Evolutionary conservation across 176 grass and related monocot species (phyloP).

Genomic region (Oryza glumipatula): DNA sequence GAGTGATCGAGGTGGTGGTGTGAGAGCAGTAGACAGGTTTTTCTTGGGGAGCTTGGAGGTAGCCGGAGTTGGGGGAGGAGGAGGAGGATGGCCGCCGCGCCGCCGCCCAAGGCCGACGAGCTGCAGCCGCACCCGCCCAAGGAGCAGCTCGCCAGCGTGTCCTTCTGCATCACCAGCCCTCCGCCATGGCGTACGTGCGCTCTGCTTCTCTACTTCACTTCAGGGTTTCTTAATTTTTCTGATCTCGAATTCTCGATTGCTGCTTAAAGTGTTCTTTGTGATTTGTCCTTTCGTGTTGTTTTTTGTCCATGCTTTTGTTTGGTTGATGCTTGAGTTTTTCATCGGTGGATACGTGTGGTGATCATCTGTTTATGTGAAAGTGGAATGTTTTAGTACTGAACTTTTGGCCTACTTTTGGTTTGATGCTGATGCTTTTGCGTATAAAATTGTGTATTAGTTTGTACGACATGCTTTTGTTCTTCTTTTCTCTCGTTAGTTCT

Average conservation of each 20-base stretch:
- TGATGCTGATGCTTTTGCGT: not conserved
- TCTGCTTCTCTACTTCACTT: not conserved
- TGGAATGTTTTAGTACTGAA: not conserved
- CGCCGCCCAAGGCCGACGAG: constrained; percentile 91
- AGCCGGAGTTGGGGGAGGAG: not conserved
- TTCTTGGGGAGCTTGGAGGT: constrained; percentile 31
- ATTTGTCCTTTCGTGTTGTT: not conserved
- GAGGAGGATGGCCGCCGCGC: constrained; percentile 71
- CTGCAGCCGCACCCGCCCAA: constrained; percentile 81
- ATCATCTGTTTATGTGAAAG: constrained; percentile 8
- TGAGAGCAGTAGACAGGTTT: not conserved
- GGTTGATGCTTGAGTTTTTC: not conserved
- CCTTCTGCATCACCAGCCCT: constrained; percentile 94
- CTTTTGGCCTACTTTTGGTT: not conserved
- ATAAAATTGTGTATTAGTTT: not conserved
- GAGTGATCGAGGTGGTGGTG: constrained; percentile 9
- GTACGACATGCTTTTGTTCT: not conserved
- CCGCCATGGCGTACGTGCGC: constrained; percentile 91
- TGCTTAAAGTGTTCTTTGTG: constrained; percentile 28
- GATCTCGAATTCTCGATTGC: not conserved
- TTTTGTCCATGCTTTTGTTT: not conserved
- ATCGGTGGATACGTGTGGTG: not conserved
- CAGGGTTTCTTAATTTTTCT: not conserved
- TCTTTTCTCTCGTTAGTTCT: not conserved
- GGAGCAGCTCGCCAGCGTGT: constrained; percentile 80